These are phyloP conservation scores for Lachnellula hyalina DNA, from an alignment of 2,329 filamentous ascomycete genomes.

Conservation along the genomic window DNA sequence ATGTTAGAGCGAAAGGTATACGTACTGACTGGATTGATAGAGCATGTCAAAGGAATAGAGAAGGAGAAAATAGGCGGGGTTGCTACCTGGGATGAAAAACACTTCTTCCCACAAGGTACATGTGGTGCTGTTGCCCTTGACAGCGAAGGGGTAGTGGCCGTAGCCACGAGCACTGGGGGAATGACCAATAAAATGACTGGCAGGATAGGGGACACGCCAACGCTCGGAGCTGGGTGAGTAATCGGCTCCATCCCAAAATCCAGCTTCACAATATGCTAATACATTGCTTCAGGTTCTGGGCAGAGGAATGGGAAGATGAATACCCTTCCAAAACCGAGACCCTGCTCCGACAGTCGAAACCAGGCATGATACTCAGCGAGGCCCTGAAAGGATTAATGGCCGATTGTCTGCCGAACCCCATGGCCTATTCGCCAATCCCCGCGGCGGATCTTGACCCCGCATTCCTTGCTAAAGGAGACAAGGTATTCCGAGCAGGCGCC, in stretches of 20 bases:
- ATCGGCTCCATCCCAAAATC: no score
- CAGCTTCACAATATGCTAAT: no score
- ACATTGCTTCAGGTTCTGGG: slow-evolving; percentile 57
- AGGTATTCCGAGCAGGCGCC: slow-evolving; percentile 38
- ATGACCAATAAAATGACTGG: slow-evolving; percentile 86
- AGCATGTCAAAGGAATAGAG: slow-evolving; percentile 58
- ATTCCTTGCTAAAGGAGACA: slow-evolving; percentile 27
- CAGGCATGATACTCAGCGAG: slow-evolving; percentile 37
- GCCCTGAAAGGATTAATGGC: slow-evolving; percentile 46
- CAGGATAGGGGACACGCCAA: slow-evolving; percentile 80
- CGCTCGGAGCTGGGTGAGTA: slow-evolving; percentile 61
- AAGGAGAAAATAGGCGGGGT: slow-evolving; percentile 41
- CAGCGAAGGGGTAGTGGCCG: slow-evolving; percentile 65
- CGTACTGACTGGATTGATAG: slow-evolving; percentile 1
- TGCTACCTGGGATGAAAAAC: slow-evolving; percentile 52
- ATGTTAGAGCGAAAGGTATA: neutral
- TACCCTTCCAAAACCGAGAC: slow-evolving; percentile 28
- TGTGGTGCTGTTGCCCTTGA: slow-evolving; percentile 80
- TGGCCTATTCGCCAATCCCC: slow-evolving; percentile 28
- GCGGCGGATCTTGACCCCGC: slow-evolving; percentile 25
- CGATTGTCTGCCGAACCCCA: slow-evolving; percentile 53
- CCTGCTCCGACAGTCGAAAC: slow-evolving; percentile 20
- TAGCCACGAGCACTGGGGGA: slow-evolving; percentile 66
- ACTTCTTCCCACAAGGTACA: slow-evolving; percentile 77
- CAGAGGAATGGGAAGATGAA: slow-evolving; percentile 68